phyloP scores from a whole-genome alignment of 1,284 basidiomycete species.

The Coniophora puteana region DNA sequence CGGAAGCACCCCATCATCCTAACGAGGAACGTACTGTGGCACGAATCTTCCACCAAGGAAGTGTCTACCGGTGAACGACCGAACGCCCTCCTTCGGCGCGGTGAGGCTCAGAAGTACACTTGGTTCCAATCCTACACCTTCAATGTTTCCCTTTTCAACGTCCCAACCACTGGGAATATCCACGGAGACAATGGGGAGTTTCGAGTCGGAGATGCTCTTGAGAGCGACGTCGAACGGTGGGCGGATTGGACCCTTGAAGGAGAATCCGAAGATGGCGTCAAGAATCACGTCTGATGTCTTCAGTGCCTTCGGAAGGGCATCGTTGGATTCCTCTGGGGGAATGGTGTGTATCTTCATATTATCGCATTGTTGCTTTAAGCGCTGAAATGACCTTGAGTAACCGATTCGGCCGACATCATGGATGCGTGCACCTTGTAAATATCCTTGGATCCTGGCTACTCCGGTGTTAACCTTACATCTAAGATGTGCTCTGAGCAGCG shows the following conservation, averaged over 20 bases:
- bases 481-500: conserved; percentile 8
- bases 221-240: conserved; percentile 84
- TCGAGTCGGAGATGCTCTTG: conserved; percentile 58
- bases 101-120: conserved; percentile 88
- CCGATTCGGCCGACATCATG: background rate
- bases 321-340: conserved; percentile 43
- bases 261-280: conserved; percentile 98
- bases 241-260: conserved; percentile 86
- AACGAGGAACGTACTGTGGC: conserved; percentile 55
- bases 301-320: conserved; percentile 53
- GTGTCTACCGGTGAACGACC: conserved; percentile 76
- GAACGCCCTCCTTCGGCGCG: conserved; percentile 89
- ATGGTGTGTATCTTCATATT: conserved; percentile 82
- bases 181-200: conserved; percentile 81
- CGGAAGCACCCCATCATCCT: background rate
- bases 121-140: conserved; percentile 59
- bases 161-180: conserved; percentile 98
- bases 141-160: conserved; percentile 74
- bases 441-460: conserved; percentile 81
- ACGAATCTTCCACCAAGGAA: conserved; percentile 94
- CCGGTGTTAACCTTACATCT: background rate
- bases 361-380: conserved; percentile 81
- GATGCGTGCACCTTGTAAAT: conserved; percentile 65
- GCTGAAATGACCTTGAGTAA: conserved; percentile 32
- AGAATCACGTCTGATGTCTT: conserved; percentile 78